Evolutionary conservation across 176 grass and related monocot species (phyloP).

Genomic region (Sorghum bicolor): Sorghum_bicolor_NCBIv3 NC_012873.2:7451001-7451500

Average conservation of each 20-base stretch:
- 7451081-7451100: constrained; percentile 3
- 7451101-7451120: neutral
- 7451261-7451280: constrained; percentile 70
- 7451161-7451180: constrained; percentile 38
- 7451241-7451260: constrained; percentile 47
- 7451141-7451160: constrained; percentile 64
- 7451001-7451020: constrained; percentile 58
- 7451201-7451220: constrained; percentile 56
- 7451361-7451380: neutral
- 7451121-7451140: neutral
- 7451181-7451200: constrained; percentile 28
- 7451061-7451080: neutral
- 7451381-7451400: neutral
- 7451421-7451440: neutral
- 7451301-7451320: constrained; percentile 77
- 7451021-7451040: constrained; percentile 52
- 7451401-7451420: neutral
- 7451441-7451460: neutral
- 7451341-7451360: neutral
- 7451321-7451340: constrained; percentile 50
- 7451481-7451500: constrained; percentile 54
- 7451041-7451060: constrained; percentile 43
- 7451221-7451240: constrained; percentile 54
- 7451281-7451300: constrained; percentile 60
- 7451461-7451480: constrained; percentile 54